Conservation (phyloP, 108 stramenopile genomes). For the Skeletonema grethae region DNA sequence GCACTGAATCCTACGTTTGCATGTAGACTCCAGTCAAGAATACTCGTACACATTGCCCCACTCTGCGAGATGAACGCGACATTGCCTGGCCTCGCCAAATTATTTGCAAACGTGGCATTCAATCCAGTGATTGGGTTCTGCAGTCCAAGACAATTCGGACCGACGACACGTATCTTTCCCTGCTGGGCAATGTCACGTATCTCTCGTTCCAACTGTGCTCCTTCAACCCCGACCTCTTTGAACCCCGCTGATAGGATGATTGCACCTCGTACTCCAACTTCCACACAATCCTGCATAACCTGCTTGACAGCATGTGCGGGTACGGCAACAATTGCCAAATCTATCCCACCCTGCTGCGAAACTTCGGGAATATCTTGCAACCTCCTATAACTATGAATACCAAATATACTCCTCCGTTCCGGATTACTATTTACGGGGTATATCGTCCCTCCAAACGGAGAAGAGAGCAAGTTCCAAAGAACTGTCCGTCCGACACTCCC, state of each 20-base stretch:
- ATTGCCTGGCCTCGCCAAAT: conserved; percentile 33
- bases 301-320: conserved; percentile 37
- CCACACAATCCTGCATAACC: conserved; percentile 43
- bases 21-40: conserved; percentile 37
- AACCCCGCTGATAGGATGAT: conserved; percentile 52
- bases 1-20: conserved; percentile 44
- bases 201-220: conserved; percentile 33
- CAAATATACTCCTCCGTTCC: conserved; percentile 17
- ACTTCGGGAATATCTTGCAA: conserved; percentile 22
- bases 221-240: conserved; percentile 39
- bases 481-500: conserved; percentile 44
- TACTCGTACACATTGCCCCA: conserved; percentile 44
- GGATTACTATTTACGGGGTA: conserved; percentile 42
- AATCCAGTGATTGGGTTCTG: conserved; percentile 42
- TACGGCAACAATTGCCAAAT: conserved; percentile 44
- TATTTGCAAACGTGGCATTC: conserved; percentile 41
- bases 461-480: conserved; percentile 37
- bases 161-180: conserved; percentile 39
- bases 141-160: conserved; percentile 52
- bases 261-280: conserved; percentile 42
- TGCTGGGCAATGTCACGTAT: conserved; percentile 36
- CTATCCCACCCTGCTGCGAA: conserved; percentile 9
- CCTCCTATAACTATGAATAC: conserved; percentile 21
- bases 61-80: conserved; percentile 33
- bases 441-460: conserved; percentile 40